Evolutionary conservation across 331 rosid genomes (phyloP), one percentile per base, ranked within the genome.

Genomic region (Malus hybrid): DNA sequence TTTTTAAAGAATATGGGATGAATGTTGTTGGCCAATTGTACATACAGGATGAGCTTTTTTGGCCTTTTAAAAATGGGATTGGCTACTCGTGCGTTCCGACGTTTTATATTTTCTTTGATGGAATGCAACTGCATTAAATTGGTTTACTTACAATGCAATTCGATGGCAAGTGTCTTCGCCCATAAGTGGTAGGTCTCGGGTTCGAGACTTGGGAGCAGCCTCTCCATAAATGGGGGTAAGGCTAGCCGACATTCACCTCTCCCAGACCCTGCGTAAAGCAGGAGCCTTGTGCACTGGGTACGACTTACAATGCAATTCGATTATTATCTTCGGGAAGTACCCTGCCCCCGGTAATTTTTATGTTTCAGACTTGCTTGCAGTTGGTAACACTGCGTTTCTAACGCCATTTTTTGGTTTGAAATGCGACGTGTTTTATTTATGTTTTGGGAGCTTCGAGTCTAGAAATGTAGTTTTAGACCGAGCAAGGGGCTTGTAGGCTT

Each of bases 31-130:
- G 86, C 87, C 87, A 75, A 76, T 75, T 91, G 97, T 93, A 91
- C 88, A 93, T 93, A 89, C 82, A 68, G 87, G 75, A 89, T 79
- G 89, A 84, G 88, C 86, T 87, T 81, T 86, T 90, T 84, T 61
- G 78, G 92, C 89, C 88, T 76, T 80, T 72, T 52, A 16, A 74
- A 78, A 80, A 60, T 73, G 68, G 81, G 67, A 76, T 57, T 79
- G 85, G 85, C 82, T 68, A 82, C 81, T 82, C 75, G 84, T 81
- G 88, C 89, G 66, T 84, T 84, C 86, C 58, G 74, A 80, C 48
- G 58, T 71, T 81, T 36, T 8, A 36, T 78, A 81, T 83, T 82
- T 82, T 77, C 86, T 76, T 82, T 69, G 84, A 78, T 88, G 88
- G 89, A 84, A 67, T 84, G 78, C 78, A 69, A 85, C 79, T 83